These are phyloP conservation scores for Ogataea siamensis DNA, from an alignment of 805 yeast genomes.

Conservation along the genomic window DNA sequence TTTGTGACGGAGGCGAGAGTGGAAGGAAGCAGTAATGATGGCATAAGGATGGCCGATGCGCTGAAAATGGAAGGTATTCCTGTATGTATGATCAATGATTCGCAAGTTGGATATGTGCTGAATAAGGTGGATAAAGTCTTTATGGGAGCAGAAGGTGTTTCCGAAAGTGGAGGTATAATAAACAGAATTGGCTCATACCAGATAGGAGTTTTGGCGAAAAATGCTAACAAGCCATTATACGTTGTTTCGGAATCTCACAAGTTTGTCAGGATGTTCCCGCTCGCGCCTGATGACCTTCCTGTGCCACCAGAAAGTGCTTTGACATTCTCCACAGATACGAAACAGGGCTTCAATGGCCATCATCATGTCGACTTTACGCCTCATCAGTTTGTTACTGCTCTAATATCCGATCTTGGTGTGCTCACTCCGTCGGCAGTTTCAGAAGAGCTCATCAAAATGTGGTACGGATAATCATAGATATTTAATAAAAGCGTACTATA, in stretches of 20 bases:
- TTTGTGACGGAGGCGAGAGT: slow-evolving; percentile 94
- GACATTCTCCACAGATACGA: slow-evolving; percentile 39
- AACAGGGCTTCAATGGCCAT: slow-evolving; percentile 35
- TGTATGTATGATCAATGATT: slow-evolving; percentile 82
- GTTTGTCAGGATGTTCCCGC: slow-evolving; percentile 93
- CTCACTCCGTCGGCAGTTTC: slow-evolving; percentile 96
- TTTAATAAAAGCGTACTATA: slow-evolving; percentile 10
- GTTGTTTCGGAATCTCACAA: slow-evolving; percentile 95
- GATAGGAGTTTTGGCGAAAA: slow-evolving; percentile 87
- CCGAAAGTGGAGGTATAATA: slow-evolving; percentile 97
- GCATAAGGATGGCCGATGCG: slow-evolving; percentile 68
- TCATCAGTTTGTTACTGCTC: slow-evolving; percentile 90
- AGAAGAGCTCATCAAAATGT: slow-evolving; percentile 97
- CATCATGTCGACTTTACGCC: slow-evolving; percentile 91
- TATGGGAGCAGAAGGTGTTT: slow-evolving; percentile 99
- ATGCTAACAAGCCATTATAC: slow-evolving; percentile 88
- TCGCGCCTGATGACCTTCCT: slow-evolving; percentile 90
- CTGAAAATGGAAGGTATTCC: slow-evolving; percentile 77
- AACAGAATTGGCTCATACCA: slow-evolving; percentile 95
- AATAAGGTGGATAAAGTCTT: slow-evolving; percentile 90
- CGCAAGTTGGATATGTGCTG: slow-evolving; percentile 89
- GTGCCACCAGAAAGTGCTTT: slow-evolving; percentile 43
- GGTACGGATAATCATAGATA: slow-evolving; percentile 70
- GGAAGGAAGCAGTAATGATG: slow-evolving; percentile 68
- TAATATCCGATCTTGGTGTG: slow-evolving; percentile 94